A percentile compares a stretch with the other conserved stretches of the same genome.
Conservation (phyloP, 2,329 filamentous ascomycete genomes). For the Bipolaris oryzae region DNA sequence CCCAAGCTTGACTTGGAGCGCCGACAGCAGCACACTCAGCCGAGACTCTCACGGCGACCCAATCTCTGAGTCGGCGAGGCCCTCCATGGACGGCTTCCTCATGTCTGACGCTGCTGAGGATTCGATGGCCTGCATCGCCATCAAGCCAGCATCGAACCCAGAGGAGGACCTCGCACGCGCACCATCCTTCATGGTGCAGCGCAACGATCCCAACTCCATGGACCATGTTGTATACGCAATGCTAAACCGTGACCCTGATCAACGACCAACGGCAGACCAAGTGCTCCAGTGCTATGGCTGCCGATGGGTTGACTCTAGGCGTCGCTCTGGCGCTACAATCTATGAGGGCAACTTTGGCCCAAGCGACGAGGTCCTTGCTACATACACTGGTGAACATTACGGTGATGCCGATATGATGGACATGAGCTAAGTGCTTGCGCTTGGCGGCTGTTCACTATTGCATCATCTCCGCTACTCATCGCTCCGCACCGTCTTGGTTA, state of each 20-base stretch:
- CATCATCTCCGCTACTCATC: not conserved
- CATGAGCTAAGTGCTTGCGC: slow-evolving; percentile 38
- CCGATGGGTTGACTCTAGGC: slow-evolving; percentile 77
- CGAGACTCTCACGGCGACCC: slow-evolving; percentile 68
- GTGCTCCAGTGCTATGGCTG: slow-evolving; percentile 76
- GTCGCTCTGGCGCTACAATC: slow-evolving; percentile 87
- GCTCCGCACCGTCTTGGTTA: slow-evolving; percentile 13
- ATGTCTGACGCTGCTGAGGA: slow-evolving; percentile 48
- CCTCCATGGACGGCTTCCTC: slow-evolving; percentile 33
- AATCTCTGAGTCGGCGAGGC: slow-evolving; percentile 26
- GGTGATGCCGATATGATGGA: slow-evolving; percentile 66
- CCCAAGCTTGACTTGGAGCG: slow-evolving; percentile 83
- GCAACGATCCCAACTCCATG: slow-evolving; percentile 72
- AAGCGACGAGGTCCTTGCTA: slow-evolving; percentile 63
- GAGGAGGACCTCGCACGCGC: slow-evolving; percentile 67
- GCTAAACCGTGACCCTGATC: slow-evolving; percentile 75
- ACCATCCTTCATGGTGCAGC: slow-evolving; percentile 87
- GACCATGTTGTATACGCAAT: slow-evolving; percentile 87
- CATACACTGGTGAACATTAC: slow-evolving; percentile 51
- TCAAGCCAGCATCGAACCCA: slow-evolving; percentile 33
- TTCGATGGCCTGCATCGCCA: slow-evolving; percentile 47
- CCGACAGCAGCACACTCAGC: slow-evolving; percentile 67
- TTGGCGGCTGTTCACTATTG: not conserved
- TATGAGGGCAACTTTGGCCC: slow-evolving; percentile 97
- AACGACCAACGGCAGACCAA: slow-evolving; percentile 76